Evolutionary conservation across 129 eudicot species (phyloP).

Genomic region (Artemisia argyi): DNA sequence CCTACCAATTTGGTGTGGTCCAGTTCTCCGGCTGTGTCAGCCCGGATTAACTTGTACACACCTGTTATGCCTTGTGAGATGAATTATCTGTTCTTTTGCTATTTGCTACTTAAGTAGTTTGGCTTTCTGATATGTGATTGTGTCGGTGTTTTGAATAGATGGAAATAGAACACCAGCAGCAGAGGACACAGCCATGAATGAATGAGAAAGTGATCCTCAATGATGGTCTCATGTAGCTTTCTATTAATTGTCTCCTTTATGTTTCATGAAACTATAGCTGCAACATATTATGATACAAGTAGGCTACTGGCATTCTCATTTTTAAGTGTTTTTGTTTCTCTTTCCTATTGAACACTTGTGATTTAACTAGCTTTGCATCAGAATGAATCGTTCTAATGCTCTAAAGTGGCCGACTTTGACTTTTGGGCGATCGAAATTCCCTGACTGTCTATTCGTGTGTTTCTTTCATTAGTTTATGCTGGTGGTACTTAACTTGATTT

Average conservation of each 20-base stretch:
- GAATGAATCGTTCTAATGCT: slow-evolving; percentile 11
- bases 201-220: slow-evolving; percentile 26
- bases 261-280: slow-evolving; percentile 23
- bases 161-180: slow-evolving; percentile 25
- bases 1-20: too few relatives aligned
- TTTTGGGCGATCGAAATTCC: neutral
- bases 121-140: neutral
- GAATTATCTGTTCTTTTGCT: neutral
- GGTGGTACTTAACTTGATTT: too few relatives aligned
- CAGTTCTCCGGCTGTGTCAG: too few relatives aligned
- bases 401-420: neutral
- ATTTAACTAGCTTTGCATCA: slow-evolving; percentile 13
- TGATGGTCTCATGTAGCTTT: slow-evolving; percentile 28
- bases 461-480: too few relatives aligned
- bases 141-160: slow-evolving; percentile 23
- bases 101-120: neutral
- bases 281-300: slow-evolving; percentile 31
- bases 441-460: too few relatives aligned
- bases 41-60: too few relatives aligned
- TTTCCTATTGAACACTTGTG: slow-evolving; percentile 12
- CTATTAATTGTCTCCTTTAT: neutral
- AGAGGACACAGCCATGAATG: slow-evolving; percentile 30
- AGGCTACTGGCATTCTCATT: slow-evolving; percentile 25
- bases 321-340: slow-evolving; percentile 1
- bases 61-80: neutral